Evolutionary conservation across 1,284 basidiomycete genomes (phyloP), one percentile per base, ranked within the genome.

Genomic region (Trametes hirsuta): DNA sequence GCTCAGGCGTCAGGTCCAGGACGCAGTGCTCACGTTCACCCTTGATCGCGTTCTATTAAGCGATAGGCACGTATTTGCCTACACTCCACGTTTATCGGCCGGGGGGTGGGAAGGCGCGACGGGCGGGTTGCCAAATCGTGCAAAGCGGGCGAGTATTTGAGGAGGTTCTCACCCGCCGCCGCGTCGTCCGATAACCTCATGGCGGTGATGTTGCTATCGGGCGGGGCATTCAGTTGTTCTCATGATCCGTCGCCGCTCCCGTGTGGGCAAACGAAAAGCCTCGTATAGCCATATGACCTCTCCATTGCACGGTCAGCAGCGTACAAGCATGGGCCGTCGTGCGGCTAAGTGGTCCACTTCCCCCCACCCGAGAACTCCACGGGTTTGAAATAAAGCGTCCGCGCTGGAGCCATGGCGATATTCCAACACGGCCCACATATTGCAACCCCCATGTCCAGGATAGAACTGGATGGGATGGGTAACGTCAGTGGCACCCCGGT

Each of bases 171-270:
- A 42, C 56, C 49, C 5, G 35, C 41, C 55, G 55, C 48, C 25
- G 22, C 41, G 47, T 59, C 58, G 63, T 60, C 55, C 58, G 60
- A 62, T 65, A 62, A 60, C 63, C 63, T 65, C 61, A 51, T 65
- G 63, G 48, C 42, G 52, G 36, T 46, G 49, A 40, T 53, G 60
- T 22, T 52, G 57, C 48, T 59, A 59, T 57, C 51, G 54, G 35
- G 57, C 37, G 49, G 11, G 39, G 12, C 21, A 36, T 39, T 24
- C 34, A 45, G 21, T 36, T 52, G 55, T 53, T 55, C 62, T 47
- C 59, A 55, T 64, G 62, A 58, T 53, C 53, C 12, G 48, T 25
- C 24, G 36, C 35, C 21, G 36, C 4, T 30, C 25, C 22, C 22
- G 21, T 30, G 44, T 50, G 53, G 36, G 49, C 47, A 51, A 45